Evolutionary conservation across 208 protist species (phyloP).

Genomic region (Leishmania aethiopica): DNA sequence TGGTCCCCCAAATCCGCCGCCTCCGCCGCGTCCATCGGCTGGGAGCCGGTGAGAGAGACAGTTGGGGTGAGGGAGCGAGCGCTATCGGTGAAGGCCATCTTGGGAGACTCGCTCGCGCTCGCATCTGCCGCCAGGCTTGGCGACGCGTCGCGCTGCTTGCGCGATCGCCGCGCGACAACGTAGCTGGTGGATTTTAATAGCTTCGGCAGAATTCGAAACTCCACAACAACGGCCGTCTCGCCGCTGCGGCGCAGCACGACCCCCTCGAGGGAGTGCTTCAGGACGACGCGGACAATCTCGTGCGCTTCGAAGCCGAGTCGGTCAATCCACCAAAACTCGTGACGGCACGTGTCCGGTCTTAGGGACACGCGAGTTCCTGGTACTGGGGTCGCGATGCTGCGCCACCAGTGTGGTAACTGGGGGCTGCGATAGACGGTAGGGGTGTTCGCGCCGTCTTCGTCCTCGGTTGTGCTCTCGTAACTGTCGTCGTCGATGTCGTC

Average conservation of each 20-base stretch:
- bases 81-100: background rate
- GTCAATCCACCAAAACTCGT: slow-evolving; percentile 43
- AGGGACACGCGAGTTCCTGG: slow-evolving; percentile 25
- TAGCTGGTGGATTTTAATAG: slow-evolving; percentile 18
- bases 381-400: slow-evolving; percentile 29
- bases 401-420: slow-evolving; percentile 34
- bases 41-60: background rate
- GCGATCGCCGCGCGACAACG: background rate
- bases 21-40: background rate
- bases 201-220: slow-evolving; percentile 20
- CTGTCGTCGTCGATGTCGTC: slow-evolving; percentile 13
- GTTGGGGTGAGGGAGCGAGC: background rate
- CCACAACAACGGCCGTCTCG: slow-evolving; percentile 25
- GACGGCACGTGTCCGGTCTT: slow-evolving; percentile 8
- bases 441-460: slow-evolving; percentile 25
- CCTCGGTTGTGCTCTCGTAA: slow-evolving; percentile 3
- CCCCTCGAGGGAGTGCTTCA: slow-evolving; percentile 24
- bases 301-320: slow-evolving; percentile 37
- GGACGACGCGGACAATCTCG: slow-evolving; percentile 22
- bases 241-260: slow-evolving; percentile 22
- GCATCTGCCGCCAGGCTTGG: background rate
- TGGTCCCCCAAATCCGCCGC: background rate
- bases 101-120: background rate
- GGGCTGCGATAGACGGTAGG: slow-evolving; percentile 28
- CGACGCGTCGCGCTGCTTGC: background rate